A percentile compares a stretch with the other conserved stretches of the same genome.
These are phyloP conservation scores for Puccinia horiana DNA, from an alignment of 1,284 basidiomycete genomes.

Conservation along the genomic window DNA sequence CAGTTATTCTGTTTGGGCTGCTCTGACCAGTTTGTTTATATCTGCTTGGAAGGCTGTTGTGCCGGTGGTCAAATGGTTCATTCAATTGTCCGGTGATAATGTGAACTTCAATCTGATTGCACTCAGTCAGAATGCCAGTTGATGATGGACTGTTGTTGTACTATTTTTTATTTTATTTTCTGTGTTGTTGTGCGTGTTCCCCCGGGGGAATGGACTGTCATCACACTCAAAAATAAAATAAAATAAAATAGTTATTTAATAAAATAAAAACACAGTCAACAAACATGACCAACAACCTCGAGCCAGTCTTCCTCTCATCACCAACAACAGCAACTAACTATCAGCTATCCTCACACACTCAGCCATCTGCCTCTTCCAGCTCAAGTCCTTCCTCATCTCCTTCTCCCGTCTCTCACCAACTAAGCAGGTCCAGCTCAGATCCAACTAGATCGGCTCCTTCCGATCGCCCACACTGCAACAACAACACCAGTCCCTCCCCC, in stretches of 20 bases:
- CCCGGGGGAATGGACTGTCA: background rate
- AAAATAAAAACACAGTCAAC: background rate
- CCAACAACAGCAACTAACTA: slow-evolving; percentile 8
- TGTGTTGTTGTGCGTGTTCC: no score
- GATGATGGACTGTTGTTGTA: background rate
- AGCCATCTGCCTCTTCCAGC: background rate
- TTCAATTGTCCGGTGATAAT: slow-evolving; percentile 11
- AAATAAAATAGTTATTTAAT: background rate
- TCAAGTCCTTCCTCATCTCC: slow-evolving; percentile 4
- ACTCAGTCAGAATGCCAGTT: slow-evolving; percentile 22
- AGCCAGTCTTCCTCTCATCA: slow-evolving; percentile 29
- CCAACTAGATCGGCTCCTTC: background rate
- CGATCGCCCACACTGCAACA: background rate
- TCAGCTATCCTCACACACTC: background rate
- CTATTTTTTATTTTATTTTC: background rate
- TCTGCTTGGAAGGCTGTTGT: slow-evolving; percentile 41
- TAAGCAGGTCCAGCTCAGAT: background rate
- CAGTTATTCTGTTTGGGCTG: background rate
- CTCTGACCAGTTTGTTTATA: background rate
- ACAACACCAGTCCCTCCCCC: slow-evolving; percentile 11
- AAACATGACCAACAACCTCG: background rate
- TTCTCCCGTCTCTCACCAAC: background rate
- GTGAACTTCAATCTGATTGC: slow-evolving; percentile 45
- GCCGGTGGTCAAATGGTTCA: slow-evolving; percentile 42
- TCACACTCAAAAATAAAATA: background rate